phyloP scores from a whole-genome alignment of 148 eudicot species.

The Polygonum aviculare region DNA sequence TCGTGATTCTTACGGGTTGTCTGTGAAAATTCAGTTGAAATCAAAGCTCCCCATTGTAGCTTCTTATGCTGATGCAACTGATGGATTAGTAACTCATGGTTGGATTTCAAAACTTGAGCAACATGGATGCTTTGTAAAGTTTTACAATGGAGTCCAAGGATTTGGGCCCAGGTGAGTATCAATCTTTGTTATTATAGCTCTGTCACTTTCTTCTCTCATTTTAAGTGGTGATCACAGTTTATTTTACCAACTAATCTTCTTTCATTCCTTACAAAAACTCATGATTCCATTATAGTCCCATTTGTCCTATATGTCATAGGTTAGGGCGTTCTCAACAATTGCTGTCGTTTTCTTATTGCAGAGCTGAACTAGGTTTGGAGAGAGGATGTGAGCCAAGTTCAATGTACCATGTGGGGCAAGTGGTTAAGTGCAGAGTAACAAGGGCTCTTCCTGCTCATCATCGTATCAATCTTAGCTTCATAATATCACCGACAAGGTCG shows the following conservation, averaged over 20 bases:
- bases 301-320: background rate
- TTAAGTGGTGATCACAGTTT: background rate
- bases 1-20: background rate
- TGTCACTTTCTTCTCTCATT: background rate
- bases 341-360: conserved; percentile 17
- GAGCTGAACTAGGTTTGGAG: conserved; percentile 92
- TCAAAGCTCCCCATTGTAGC: conserved; percentile 75
- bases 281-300: background rate
- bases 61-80: conserved; percentile 81
- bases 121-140: conserved; percentile 79
- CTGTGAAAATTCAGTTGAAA: conserved; percentile 42
- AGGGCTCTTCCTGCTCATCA: conserved; percentile 62
- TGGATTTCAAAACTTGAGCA: conserved; percentile 90
- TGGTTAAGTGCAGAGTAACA: conserved; percentile 90
- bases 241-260: background rate
- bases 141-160: conserved; percentile 96
- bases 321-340: background rate
- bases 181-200: background rate
- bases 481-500: conserved; percentile 53
- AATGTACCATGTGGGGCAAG: conserved; percentile 87
- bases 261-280: background rate
- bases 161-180: conserved; percentile 64
- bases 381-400: conserved; percentile 58
- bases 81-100: conserved; percentile 82
- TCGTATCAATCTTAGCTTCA: conserved; percentile 77